A percentile compares a stretch with the other conserved stretches of the same genome.
phyloP scores from a whole-genome alignment of 2,329 filamentous ascomycete genomes.

The Chrysosporium queenslandicum region DNA sequence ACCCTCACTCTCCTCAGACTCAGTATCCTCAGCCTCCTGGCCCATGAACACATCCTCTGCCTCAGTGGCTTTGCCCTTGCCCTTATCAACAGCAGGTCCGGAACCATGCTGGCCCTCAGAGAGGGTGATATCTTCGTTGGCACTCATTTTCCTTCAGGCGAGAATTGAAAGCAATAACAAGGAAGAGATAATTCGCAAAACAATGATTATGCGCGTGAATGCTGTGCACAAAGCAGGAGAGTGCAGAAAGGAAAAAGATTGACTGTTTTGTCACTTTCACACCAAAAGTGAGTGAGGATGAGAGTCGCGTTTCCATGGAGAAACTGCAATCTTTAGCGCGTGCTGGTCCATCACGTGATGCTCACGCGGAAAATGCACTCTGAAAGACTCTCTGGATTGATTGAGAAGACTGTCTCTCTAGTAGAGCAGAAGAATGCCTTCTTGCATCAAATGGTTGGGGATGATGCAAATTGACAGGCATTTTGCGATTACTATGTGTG shows the following conservation, averaged over 20 bases:
- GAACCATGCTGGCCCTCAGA: background rate
- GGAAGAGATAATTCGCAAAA: background rate
- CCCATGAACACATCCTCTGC: conserved; percentile 58
- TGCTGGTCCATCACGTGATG: background rate
- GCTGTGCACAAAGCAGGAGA: background rate
- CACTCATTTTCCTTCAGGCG: conserved; percentile 4
- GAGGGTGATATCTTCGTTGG: background rate
- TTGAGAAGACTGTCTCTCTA: no score
- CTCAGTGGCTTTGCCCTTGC: conserved; percentile 67
- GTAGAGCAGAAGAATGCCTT: no score
- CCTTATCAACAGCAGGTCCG: conserved; percentile 47
- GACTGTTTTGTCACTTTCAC: background rate
- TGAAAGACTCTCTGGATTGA: no score
- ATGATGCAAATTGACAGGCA: no score
- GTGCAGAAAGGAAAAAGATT: background rate
- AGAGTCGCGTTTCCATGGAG: background rate
- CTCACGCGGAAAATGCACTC: background rate
- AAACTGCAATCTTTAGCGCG: background rate
- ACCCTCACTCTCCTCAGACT: conserved; percentile 56
- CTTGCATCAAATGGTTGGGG: no score
- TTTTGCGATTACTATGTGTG: no score
- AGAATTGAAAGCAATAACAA: background rate
- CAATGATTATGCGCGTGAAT: background rate
- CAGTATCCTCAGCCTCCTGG: conserved; percentile 57
- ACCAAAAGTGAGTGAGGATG: background rate